Evolutionary conservation across 768 basidiomycete genomes (phyloP).

Genomic region (Sistotremastrum suecicum): DNA sequence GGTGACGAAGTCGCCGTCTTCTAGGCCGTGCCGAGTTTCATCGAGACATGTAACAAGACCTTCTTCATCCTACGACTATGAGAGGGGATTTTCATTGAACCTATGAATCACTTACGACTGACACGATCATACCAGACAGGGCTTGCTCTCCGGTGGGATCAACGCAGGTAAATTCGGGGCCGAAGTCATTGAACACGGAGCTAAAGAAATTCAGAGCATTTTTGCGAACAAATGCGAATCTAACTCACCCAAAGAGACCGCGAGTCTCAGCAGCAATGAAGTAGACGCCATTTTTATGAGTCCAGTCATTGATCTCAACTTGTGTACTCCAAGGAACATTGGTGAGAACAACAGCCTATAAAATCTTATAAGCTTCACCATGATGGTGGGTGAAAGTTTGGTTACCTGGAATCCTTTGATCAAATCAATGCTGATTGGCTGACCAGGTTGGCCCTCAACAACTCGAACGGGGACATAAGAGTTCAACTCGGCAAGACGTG

Average conservation of each 20-base stretch:
- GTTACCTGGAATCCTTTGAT: conserved; percentile 78
- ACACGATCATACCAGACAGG: conserved; percentile 88
- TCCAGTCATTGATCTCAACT: conserved; percentile 92
- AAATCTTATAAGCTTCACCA: neutral
- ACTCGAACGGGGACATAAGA: conserved; percentile 88
- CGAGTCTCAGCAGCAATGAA: conserved; percentile 87
- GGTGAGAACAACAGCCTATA: conserved; percentile 79
- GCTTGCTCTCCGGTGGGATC: conserved; percentile 98
- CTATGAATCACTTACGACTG: conserved; percentile 26
- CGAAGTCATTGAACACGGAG: conserved; percentile 94
- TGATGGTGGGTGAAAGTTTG: neutral
- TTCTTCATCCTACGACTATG: conserved; percentile 47
- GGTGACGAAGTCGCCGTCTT: conserved; percentile 95
- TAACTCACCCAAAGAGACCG: conserved; percentile 80
- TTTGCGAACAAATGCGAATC: conserved; percentile 4
- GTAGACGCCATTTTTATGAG: conserved; percentile 74
- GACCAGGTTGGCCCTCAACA: conserved; percentile 63
- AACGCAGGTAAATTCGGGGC: conserved; percentile 84
- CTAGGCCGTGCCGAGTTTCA: conserved; percentile 94
- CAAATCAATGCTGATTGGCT: conserved; percentile 66
- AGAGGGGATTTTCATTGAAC: neutral
- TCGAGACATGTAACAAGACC: conserved; percentile 95
- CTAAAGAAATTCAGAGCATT: conserved; percentile 25
- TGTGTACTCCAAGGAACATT: conserved; percentile 67
- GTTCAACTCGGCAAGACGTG: conserved; percentile 89